phyloP scores from a whole-genome alignment of 208 protist species.

The Dictyostelium gargantuum region DNA sequence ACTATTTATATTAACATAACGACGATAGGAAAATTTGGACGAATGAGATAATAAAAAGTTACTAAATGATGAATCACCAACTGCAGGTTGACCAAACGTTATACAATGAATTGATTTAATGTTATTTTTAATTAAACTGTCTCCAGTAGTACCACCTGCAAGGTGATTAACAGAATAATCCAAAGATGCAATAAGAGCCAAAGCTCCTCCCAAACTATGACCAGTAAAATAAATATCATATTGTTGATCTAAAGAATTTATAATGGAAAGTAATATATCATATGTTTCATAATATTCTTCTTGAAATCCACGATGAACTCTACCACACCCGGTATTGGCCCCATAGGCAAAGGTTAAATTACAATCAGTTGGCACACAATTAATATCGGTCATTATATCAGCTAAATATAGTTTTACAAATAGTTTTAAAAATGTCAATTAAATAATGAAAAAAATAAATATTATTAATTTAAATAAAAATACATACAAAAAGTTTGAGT shows the following conservation, averaged over 20 bases:
- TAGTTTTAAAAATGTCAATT: too few species aligned
- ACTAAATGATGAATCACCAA: background rate
- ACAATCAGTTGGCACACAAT: background rate
- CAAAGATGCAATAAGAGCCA: background rate
- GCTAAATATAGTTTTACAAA: too few species aligned
- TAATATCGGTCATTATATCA: background rate
- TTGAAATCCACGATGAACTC: background rate
- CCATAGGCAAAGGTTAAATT: background rate
- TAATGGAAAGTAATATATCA: background rate
- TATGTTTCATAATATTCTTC: background rate
- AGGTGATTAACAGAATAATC: background rate
- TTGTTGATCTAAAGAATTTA: background rate
- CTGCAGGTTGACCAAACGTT: background rate
- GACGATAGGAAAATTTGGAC: background rate
- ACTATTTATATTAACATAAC: background rate
- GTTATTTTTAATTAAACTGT: background rate
- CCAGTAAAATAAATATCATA: background rate
- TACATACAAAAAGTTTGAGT: background rate
- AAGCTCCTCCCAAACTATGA: background rate
- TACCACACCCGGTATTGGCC: background rate
- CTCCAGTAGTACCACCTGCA: too few species aligned
- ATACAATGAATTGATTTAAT: background rate
- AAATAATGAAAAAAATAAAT: too few species aligned
- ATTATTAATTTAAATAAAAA: too few species aligned
- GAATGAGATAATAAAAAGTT: background rate